phyloP scores from a whole-genome alignment of 352 stramenopile species.

The Pythium grandisporangium region DNA sequence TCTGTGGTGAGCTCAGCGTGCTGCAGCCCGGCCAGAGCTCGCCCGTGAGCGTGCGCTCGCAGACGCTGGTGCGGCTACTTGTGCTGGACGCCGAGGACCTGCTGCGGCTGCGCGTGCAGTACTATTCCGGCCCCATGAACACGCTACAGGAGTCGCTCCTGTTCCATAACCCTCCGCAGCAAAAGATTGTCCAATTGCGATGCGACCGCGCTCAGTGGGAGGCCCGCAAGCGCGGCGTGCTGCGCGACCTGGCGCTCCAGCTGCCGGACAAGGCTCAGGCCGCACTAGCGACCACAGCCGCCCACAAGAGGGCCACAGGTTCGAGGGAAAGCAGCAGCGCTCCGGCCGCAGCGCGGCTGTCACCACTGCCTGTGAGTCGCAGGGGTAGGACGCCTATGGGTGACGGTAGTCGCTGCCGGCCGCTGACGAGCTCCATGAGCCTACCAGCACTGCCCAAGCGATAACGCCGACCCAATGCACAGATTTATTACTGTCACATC shows the following conservation, averaged over 20 bases:
- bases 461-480: background rate
- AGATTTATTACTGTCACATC: background rate
- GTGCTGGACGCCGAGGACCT: conserved; percentile 45
- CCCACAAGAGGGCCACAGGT: no score
- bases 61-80: conserved; percentile 58
- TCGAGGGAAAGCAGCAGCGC: no score
- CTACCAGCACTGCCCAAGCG: background rate
- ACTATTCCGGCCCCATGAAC: conserved; percentile 67
- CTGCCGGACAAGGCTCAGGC: conserved; percentile 10
- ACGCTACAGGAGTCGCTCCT: conserved; percentile 64
- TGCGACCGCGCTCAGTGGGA: conserved; percentile 39
- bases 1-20: conserved; percentile 68
- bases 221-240: conserved; percentile 35
- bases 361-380: no score
- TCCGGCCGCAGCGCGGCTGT: no score
- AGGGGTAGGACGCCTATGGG: no score
- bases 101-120: conserved; percentile 49
- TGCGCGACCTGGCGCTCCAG: conserved; percentile 26
- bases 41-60: conserved; percentile 42
- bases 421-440: background rate
- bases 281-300: no score
- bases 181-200: conserved; percentile 60
- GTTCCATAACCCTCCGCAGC: conserved; percentile 71
- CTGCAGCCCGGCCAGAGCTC: conserved; percentile 55
- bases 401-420: no score